Evolutionary conservation across 305 asterid species (phyloP).

Genomic region (Plantago coronopus): DNA sequence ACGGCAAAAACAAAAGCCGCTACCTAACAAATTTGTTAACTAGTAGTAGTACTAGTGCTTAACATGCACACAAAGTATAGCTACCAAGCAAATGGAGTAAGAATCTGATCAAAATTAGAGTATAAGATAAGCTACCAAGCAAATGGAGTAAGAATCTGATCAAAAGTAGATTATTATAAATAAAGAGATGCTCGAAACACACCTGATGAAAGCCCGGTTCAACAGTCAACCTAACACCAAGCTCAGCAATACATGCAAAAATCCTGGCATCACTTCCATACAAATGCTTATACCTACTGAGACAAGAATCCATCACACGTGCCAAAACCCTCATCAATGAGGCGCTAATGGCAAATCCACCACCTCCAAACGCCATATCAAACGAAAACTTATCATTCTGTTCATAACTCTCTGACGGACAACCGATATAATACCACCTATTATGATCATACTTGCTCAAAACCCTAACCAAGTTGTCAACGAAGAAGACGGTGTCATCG

Average conservation of each 20-base stretch:
- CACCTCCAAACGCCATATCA: conserved; percentile 80
- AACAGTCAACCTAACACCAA: conserved; percentile 62
- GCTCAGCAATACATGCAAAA: conserved; percentile 72
- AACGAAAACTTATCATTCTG: conserved; percentile 67
- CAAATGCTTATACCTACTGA: conserved; percentile 66
- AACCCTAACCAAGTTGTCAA: conserved; percentile 54
- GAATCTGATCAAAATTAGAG: no score
- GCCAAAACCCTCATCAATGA: conserved; percentile 63
- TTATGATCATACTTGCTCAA: conserved; percentile 57
- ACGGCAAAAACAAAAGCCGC: no score
- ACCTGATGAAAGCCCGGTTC: conserved; percentile 88
- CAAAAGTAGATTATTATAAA: no score
- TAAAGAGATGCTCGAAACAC: no score
- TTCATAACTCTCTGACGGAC: conserved; percentile 64
- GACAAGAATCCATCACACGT: conserved; percentile 59
- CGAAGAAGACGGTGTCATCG: conserved; percentile 66
- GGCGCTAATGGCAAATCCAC: conserved; percentile 73
- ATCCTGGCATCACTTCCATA: conserved; percentile 88
- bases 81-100: no score
- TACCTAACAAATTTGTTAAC: no score
- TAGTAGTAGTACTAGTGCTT: no score
- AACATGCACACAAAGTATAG: no score
- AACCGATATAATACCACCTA: conserved; percentile 59
- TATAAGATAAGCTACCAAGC: no score
- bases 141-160: no score